Conservation (phyloP, 2,329 filamentous ascomycete species). For the Chaetomium strumarium region DNA sequence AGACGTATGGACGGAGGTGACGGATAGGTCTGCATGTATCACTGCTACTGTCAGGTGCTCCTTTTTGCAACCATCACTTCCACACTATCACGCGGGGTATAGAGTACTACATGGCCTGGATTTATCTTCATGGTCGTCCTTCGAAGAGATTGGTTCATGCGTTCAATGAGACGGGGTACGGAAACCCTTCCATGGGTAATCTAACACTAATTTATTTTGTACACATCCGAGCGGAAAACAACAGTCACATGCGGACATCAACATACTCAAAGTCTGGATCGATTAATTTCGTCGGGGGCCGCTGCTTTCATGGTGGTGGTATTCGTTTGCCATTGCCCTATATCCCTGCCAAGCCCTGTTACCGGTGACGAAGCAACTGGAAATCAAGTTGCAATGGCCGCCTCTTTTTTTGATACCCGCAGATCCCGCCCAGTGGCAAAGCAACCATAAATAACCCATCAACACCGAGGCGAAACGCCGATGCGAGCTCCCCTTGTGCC, state of each 20-base stretch:
- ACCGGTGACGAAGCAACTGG: conserved; percentile 22
- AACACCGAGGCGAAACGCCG: conserved; percentile 24
- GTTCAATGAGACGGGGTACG: no score
- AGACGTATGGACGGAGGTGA: no score
- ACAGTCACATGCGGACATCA: not conserved
- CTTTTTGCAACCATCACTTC: no score
- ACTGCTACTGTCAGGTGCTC: no score
- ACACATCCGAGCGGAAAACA: not conserved
- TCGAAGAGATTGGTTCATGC: no score
- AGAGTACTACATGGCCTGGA: no score
- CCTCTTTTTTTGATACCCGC: conserved; percentile 9
- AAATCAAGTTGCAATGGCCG: conserved; percentile 17
- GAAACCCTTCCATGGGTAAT: no score
- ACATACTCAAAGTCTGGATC: conserved; percentile 9
- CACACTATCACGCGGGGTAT: no score
- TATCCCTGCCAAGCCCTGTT: conserved; percentile 22
- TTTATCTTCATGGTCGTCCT: no score
- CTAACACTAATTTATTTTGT: no score
- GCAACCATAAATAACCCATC: conserved; percentile 21
- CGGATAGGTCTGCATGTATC: no score
- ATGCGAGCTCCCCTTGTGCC: conserved; percentile 19
- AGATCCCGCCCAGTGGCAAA: conserved; percentile 11
- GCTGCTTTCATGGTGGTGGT: conserved; percentile 19
- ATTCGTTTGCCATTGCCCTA: conserved; percentile 24
- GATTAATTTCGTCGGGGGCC: conserved; percentile 14